Base-by-base conservation (phyloP, 495 filamentous ascomycete species). In the Paragyromitra xinjiangensis region DNA sequence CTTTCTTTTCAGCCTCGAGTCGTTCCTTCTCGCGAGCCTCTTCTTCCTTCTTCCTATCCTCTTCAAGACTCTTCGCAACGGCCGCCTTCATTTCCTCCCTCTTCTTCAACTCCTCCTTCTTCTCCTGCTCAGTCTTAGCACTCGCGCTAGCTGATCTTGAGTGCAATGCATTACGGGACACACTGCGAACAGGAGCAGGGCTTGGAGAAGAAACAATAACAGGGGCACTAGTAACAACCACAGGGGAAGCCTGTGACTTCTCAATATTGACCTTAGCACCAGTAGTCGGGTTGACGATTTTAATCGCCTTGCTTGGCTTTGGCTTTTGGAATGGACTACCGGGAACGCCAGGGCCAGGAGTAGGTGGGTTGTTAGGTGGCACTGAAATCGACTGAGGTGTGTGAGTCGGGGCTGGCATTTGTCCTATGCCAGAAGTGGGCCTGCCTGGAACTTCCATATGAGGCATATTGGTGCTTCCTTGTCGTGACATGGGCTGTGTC, bases 101-200 rank as follows among this genome's bases (percentile, higher is more conserved):
- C 85, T 85, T 79, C 86, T 83, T 53, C 84, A 92, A 85, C 65
- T 91, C 90, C 87, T 88, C 50, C 87, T 90, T 88, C 82, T 88
- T 91, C 82, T 95, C 91, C 78, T 91, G 91, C 48, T 89, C 88
- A 2, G 90, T 90, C 87, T 91, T 92, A 26, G 83, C 82, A 16
- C 82, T 84, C 82, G 89, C 88, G 81, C 88, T 92, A 55, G 91
- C 89, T 3, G 88, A 83, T 12, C 89, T 86, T 65, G 83, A 80
- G 78, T 91, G 90, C 34, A 80, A 77, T 8, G 83, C 58, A 39
- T 90, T 89, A n/a, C 85, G 81, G 19, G 86, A 82, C 34, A 85
- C 84, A 53, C 87, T 86, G 11, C 89, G 88, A 3, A 88, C 88
- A 29, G 91, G 90, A 26, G 89, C 90, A 29, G 89, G 85, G 44